Evolutionary conservation across 345 rosid genomes (phyloP), one percentile per base, ranked within the genome.

Genomic region (Eucalyptus virginea): DNA sequence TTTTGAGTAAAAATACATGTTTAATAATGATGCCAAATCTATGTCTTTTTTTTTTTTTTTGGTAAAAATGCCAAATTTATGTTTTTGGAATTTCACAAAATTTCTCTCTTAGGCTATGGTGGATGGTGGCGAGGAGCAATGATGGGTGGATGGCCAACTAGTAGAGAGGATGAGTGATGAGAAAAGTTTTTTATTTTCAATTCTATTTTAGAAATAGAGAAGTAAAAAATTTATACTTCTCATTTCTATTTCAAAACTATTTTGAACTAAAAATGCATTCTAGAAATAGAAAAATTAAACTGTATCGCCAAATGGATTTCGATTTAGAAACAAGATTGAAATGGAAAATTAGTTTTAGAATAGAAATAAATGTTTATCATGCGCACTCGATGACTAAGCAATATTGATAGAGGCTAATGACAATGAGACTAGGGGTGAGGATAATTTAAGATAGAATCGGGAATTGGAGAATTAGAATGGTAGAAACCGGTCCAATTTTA

Each of bases 121-220:
- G 24, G 56, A 52, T 52, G 56, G 9, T 0, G 4, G 23, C 0
- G 4, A 0, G 23, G 0, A 1, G 56, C 56, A 52, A 52, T 0
- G 0, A 19, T 52, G 4, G 56, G 24, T 52, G 24, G 24, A 0
- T 52, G 10, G 10, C 0, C 4, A 0, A 52, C 4, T 52, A 52
- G 4, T 52, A 52, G 10, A 52, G 4, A 52, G 2, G 0, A 7
- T 1, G 0, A 19, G 4, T 0, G 24, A 18, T 17, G 23, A 51
- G 0, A 51, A 51, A 4, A 17, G 2, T 51, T 51, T 51, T 51
- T 51, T 17, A 17, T 17, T 17, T 0, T 51, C 0, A 18, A 18
- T 51, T 17, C 4, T 51, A 51, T 51, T 51, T 1, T 1, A 6
- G 4, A 51, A 51, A 17, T 51, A 51, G 23, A 51, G 9, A 51